Evolutionary conservation across 768 basidiomycete genomes (phyloP).

Genomic region (Termitomyces sp.): DNA sequence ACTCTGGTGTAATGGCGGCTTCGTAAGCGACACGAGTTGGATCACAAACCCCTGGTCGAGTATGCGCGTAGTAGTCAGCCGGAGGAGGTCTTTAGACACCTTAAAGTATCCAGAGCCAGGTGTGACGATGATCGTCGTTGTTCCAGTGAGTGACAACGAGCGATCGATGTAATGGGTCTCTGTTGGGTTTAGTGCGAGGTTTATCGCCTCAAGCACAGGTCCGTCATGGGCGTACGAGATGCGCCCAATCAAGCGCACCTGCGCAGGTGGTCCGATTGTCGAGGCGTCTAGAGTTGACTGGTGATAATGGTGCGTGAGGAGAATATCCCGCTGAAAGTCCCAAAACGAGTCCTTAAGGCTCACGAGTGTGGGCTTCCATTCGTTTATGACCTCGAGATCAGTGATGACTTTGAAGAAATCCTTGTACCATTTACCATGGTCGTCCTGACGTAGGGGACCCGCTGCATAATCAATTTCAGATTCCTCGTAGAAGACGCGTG

Average conservation of each 20-base stretch:
- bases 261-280: slow-evolving; percentile 38
- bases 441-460: slow-evolving; percentile 72
- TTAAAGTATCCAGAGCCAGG: slow-evolving; percentile 94
- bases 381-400: slow-evolving; percentile 81
- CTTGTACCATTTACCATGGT: slow-evolving; percentile 79
- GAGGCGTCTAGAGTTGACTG: slow-evolving; percentile 49
- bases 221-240: slow-evolving; percentile 90
- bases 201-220: slow-evolving; percentile 91
- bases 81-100: slow-evolving; percentile 84
- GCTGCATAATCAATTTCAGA: slow-evolving; percentile 78
- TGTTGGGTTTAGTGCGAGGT: slow-evolving; percentile 85
- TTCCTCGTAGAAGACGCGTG: slow-evolving; percentile 84
- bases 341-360: slow-evolving; percentile 85
- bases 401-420: slow-evolving; percentile 96
- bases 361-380: slow-evolving; percentile 85
- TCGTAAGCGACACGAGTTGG: slow-evolving; percentile 83
- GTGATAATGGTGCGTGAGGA: slow-evolving; percentile 86
- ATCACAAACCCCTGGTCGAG: slow-evolving; percentile 90
- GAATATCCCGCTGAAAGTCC: slow-evolving; percentile 88
- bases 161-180: slow-evolving; percentile 96
- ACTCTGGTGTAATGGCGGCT: slow-evolving; percentile 88
- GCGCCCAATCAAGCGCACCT: slow-evolving; percentile 68
- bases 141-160: slow-evolving; percentile 84
- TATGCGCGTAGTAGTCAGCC: slow-evolving; percentile 89
- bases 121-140: slow-evolving; percentile 79